Conservation (phyloP, 2,329 filamentous ascomycete species). For the Calonectria pseudoturangicola region DNA sequence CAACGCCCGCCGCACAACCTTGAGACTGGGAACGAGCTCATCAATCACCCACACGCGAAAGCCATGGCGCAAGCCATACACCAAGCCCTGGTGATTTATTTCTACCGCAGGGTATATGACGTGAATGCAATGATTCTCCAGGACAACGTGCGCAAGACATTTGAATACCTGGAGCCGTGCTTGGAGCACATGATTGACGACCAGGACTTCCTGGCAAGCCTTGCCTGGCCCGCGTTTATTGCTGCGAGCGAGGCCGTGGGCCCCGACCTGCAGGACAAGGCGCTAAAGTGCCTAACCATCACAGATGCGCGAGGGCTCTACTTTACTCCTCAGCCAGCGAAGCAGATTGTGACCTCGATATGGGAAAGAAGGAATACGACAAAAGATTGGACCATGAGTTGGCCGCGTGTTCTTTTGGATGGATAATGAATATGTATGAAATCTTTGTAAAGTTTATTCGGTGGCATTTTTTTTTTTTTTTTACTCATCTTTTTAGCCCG, state of each 20-base stretch:
- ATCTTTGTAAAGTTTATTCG: background rate
- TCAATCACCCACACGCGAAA: constrained; percentile 46
- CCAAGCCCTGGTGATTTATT: constrained; percentile 66
- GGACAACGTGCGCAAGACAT: constrained; percentile 59
- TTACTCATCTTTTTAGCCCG: no score
- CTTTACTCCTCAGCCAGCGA: constrained; percentile 54
- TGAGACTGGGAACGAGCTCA: constrained; percentile 43
- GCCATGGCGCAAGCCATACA: constrained; percentile 61
- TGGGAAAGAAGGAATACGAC: constrained; percentile 55
- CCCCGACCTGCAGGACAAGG: constrained; percentile 57
- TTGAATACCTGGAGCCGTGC: constrained; percentile 60
- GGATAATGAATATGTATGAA: constrained; percentile 19
- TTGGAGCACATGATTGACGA: constrained; percentile 58
- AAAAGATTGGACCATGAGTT: constrained; percentile 57
- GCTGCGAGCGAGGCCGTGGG: constrained; percentile 64
- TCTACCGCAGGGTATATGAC: constrained; percentile 64
- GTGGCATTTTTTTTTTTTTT: background rate
- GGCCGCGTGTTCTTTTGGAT: constrained; percentile 50
- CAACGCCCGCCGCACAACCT: constrained; percentile 26
- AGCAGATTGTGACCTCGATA: constrained; percentile 52
- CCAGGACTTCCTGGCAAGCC: constrained; percentile 60
- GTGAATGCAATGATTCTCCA: constrained; percentile 64
- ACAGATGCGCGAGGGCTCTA: constrained; percentile 56
- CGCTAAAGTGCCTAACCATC: constrained; percentile 47
- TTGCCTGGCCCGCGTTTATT: constrained; percentile 67